These are phyloP conservation scores for Neonectria coccinea DNA, from an alignment of 2,329 filamentous ascomycete species.

Conservation along the genomic window DNA sequence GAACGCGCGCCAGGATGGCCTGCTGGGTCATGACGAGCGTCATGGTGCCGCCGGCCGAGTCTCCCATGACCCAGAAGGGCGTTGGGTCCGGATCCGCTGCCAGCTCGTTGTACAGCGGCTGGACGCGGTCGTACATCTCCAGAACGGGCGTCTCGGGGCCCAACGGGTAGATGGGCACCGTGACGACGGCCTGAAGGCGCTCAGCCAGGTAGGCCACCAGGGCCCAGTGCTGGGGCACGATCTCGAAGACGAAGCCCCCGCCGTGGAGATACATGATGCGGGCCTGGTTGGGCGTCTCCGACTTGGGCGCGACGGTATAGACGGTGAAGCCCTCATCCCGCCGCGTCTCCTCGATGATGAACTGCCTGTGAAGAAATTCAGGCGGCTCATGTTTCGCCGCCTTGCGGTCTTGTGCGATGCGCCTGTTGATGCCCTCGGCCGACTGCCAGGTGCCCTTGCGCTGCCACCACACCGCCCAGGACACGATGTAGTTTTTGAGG, in stretches of 20 bases:
- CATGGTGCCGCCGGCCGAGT: constrained; percentile 49
- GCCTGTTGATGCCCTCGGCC: constrained; percentile 40
- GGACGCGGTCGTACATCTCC: constrained; percentile 49
- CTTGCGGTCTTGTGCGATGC: constrained; percentile 42
- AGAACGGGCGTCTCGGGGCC: constrained; percentile 48
- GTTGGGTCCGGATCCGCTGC: constrained; percentile 43
- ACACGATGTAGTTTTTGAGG: constrained; percentile 44
- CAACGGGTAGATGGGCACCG: constrained; percentile 50
- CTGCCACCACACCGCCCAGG: constrained; percentile 45
- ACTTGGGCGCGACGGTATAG: constrained; percentile 49
- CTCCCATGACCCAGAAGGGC: constrained; percentile 48
- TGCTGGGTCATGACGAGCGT: constrained; percentile 48
- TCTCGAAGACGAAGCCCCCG: constrained; percentile 48
- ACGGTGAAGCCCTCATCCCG: constrained; percentile 38
- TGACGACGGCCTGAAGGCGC: constrained; percentile 48
- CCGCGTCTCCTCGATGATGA: constrained; percentile 44
- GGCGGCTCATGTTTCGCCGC: constrained; percentile 38
- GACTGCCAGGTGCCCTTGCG: constrained; percentile 44
- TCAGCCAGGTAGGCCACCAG: constrained; percentile 44
- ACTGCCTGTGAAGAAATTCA: constrained; percentile 39
- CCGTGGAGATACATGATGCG: constrained; percentile 50
- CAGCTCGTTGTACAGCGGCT: constrained; percentile 49
- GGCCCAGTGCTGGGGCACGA: constrained; percentile 46
- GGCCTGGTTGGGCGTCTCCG: constrained; percentile 44
- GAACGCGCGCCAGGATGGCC: constrained; percentile 42